phyloP scores from a whole-genome alignment of 2,329 filamentous ascomycete genomes.

The Sphaerostilbella broomeana region DNA sequence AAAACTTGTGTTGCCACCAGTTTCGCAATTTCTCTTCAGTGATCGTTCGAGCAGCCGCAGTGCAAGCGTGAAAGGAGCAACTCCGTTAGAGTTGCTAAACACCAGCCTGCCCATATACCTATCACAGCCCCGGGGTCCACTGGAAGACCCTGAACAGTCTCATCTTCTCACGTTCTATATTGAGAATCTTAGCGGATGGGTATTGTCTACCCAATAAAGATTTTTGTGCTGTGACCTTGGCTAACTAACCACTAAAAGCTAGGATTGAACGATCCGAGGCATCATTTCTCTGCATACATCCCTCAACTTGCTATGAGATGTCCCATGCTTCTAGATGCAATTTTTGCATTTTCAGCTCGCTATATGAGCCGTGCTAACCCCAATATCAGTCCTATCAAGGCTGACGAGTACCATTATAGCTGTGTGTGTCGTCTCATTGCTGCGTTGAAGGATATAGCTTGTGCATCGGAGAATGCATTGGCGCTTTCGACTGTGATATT shows the following conservation, averaged over 20 bases:
- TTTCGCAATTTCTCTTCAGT: not conserved
- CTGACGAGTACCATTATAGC: slow-evolving; percentile 7
- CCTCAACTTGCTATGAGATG: slow-evolving; percentile 10
- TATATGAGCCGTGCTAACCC: slow-evolving; percentile 4
- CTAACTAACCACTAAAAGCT: no score
- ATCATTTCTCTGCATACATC: slow-evolving; percentile 6
- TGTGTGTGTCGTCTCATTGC: slow-evolving; percentile 7
- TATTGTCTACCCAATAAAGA: not conserved
- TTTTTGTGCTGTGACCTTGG: not conserved
- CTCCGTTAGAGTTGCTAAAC: not conserved
- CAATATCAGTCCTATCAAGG: not conserved
- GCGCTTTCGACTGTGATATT: slow-evolving; percentile 10
- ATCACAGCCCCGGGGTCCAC: slow-evolving; percentile 1
- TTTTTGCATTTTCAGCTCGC: slow-evolving; percentile 8
- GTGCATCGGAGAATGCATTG: slow-evolving; percentile 7
- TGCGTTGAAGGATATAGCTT: slow-evolving; percentile 7
- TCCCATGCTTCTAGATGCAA: slow-evolving; percentile 10
- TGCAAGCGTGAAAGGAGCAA: not conserved
- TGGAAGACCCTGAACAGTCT: slow-evolving; percentile 1
- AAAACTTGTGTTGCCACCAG: no score
- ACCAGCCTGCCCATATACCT: slow-evolving; percentile 5
- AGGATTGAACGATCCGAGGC: slow-evolving; percentile 7
- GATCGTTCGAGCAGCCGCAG: not conserved
- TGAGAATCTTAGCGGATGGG: slow-evolving; percentile 5
- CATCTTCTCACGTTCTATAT: slow-evolving; percentile 2